Base-by-base conservation (phyloP, 164 flowering plant species). In the Piper betle region DNA sequence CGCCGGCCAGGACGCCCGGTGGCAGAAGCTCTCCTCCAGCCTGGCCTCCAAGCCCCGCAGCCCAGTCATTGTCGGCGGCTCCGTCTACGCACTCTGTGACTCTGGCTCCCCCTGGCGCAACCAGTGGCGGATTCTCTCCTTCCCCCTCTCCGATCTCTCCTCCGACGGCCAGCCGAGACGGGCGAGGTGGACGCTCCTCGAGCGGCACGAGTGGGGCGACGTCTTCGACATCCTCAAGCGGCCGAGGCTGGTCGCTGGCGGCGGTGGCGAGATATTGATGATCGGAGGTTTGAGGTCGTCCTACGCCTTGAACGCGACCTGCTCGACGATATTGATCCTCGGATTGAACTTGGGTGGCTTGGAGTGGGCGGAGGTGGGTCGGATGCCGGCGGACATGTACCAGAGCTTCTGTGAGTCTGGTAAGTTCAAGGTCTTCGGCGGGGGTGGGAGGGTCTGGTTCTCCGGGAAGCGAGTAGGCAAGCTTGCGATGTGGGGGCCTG, bases 21-120 rank as follows among this genome's bases (percentile, higher is more conserved):
- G 97, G 98, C 62, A 73, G 17, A 93, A 80, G 97, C 37, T 89
- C 98, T 25, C 97, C 98, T 37, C 89, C 97, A 97, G 84, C 84
- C 6, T 75, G 83, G 17, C 98, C 89, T 78, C 98, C 0, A 92
- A 92, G 63, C 97, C 98, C 1, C 68, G 98, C 3, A 89, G 98
- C 64, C 98, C 96, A 0, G 62, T 87, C 41, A 59, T 89, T 17
- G 73, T 84, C 0, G 50, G 62, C 0, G 80, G 74, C 59, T 68
- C 80, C 2, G 72, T 85, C 0, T 82, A 74, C 57, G 84, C 94
- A 0, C 66, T 92, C 0, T 92, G 93, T 59, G 96, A 92, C 58
- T 81, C 86, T 25, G 98, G 98, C 2, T 79, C 91, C 1, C 98
- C 97, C 0, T 92, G 98, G 97, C 66, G 98, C 41, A 75, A 73